Base-by-base conservation (phyloP, 148 eudicot genomes). In the Fagopyrum homotropicum region DNA sequence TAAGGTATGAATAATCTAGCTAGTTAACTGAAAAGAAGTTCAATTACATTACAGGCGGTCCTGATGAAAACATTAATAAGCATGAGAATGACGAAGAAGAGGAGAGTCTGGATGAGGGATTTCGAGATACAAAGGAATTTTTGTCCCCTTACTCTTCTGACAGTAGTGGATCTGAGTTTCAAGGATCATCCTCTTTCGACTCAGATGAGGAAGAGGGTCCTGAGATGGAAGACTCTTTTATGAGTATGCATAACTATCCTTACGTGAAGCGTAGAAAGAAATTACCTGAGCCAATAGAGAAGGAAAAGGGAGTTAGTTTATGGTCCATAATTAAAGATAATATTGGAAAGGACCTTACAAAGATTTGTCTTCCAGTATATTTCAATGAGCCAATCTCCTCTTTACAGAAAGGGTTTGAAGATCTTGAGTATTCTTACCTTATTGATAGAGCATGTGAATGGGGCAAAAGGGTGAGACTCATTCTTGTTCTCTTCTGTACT, bases 241-340 rank as follows among this genome's bases (percentile, higher is more conserved):
- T 66, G 47, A 54, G 29, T 49, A 69, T 51, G 46, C 80, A 77
- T 47, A 59, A 64, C 47, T 50, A 68, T 77, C 74, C 77, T 69
- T 72, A 16, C 72, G 79, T 81, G 52, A 77, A 55, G 16, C 80
- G 83, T 45, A 75, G 83, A 19, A 74, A 81, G 77, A 81, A 74
- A 57, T 77, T 81, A 72, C 83, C 83, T 7, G 72, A 81, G 35
- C 83, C 80, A 22, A 77, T 66, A 68, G 80, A 81, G 69, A 69
- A 77, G 51, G 83, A 81, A 73, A 73, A n/a, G 57, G 83, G 80
- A 69, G 66, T 81, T 22, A 77, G 77, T 77, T 75, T 81, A 40
- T 81, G 83, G 83, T 81, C 83, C 57, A 49, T 81, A 76, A 80
- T 80, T 43, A 80, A 80, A 73, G 82, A 80, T 68, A 80, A 80